Conservation (phyloP, 2,329 filamentous ascomycete species). For the Trichoderma sp. region DNA sequence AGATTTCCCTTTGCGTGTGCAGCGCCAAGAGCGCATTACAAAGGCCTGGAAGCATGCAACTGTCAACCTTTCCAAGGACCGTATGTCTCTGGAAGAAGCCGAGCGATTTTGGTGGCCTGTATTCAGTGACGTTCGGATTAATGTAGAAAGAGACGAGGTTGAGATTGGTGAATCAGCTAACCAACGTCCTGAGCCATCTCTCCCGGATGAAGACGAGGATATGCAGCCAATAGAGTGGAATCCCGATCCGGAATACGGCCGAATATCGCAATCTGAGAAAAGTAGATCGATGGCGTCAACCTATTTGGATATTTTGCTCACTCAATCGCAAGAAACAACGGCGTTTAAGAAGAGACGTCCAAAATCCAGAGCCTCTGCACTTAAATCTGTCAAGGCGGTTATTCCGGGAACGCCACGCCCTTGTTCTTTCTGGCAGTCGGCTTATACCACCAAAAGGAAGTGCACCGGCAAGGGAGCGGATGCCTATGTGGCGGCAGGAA, state of each 20-base stretch:
- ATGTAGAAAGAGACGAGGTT: background rate
- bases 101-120: slow-evolving; percentile 11
- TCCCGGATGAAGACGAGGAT: background rate
- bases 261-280: background rate
- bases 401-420: background rate
- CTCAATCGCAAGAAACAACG: background rate
- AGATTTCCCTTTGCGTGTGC: background rate
- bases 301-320: slow-evolving; percentile 13
- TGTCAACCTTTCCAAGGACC: background rate
- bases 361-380: background rate
- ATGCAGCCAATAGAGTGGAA: slow-evolving; percentile 19
- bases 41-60: slow-evolving; percentile 18
- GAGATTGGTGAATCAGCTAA: background rate
- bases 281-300: background rate
- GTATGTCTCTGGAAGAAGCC: slow-evolving; percentile 19
- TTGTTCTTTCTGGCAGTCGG: background rate
- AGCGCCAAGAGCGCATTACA: background rate
- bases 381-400: background rate
- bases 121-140: background rate
- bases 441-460: background rate
- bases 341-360: background rate
- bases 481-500: slow-evolving; percentile 7
- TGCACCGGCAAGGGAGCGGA: background rate
- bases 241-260: background rate
- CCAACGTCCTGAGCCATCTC: background rate